A percentile compares a stretch with the other conserved stretches of the same genome.
Conservation (phyloP, 2,329 filamentous ascomycete species). For the Trichoderma sp. region DNA sequence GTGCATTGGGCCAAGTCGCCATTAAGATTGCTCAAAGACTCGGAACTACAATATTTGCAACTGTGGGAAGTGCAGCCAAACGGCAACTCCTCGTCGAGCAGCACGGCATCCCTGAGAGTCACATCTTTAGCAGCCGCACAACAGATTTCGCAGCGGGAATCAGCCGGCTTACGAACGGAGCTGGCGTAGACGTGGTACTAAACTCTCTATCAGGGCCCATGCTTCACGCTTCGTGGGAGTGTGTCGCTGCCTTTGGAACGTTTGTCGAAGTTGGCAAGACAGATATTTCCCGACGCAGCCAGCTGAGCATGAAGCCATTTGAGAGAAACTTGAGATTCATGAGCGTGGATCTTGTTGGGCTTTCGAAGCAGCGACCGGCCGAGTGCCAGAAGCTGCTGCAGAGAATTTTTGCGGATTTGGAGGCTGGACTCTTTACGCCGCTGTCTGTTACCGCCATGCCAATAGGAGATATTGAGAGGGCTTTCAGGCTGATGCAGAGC, state of each 20-base stretch:
- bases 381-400: constrained; percentile 28
- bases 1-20: constrained; percentile 42
- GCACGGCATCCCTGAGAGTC: constrained; percentile 9
- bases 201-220: constrained; percentile 39
- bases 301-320: constrained; percentile 13
- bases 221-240: constrained; percentile 40
- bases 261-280: constrained; percentile 41
- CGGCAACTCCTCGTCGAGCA: background rate
- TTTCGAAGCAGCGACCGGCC: constrained; percentile 16
- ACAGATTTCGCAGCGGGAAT: constrained; percentile 3
- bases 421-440: constrained; percentile 4
- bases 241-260: constrained; percentile 28
- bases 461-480: constrained; percentile 41
- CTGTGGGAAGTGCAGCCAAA: constrained; percentile 6
- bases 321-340: constrained; percentile 5
- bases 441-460: constrained; percentile 31
- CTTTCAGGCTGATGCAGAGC: constrained; percentile 47
- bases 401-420: constrained; percentile 28
- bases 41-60: constrained; percentile 6
- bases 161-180: background rate
- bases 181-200: constrained; percentile 42
- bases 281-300: constrained; percentile 37
- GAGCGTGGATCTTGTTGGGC: constrained; percentile 28
- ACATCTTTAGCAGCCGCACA: constrained; percentile 22
- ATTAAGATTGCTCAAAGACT: constrained; percentile 40